Base-by-base conservation (phyloP, 352 stramenopile species). In the Pythium aquatile region DNA sequence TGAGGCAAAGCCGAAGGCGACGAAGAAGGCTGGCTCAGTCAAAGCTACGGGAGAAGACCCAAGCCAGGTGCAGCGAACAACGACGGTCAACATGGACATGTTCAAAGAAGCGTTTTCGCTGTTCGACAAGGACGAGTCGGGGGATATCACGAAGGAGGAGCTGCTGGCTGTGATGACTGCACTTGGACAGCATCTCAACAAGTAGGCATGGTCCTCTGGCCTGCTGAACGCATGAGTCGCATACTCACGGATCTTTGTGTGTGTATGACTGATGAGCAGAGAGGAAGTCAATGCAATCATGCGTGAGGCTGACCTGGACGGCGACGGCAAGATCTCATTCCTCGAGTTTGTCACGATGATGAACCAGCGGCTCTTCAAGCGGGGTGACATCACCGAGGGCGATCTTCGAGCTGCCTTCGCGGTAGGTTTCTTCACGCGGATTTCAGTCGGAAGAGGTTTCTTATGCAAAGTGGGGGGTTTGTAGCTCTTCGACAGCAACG, bases 11-110 rank as follows among this genome's bases (percentile, higher is more conserved):
- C 29, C 39, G 16, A 52, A 24, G 20, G 20, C 51, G 11, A 20
- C 47, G 33, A 13, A 2, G 14, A 30, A 32, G 5, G 26, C 2
- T 2, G 3, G 11, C 4, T 49, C 44, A 4, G 20, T 16, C 28
- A 61, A 46, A 11, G 10, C 33, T 24, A 3, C 3, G 39, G 16
- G 8, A 2, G 9, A 17, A 14, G 55, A 75, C 11, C 48, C 53
- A 35, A 73, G 9, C 28, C 16, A 35, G 4, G 57, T 68, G 13
- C 63, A 76, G n/a, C 72, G 64, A 6, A 84, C 73, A 10, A 75
- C 76, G 16, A 90, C 79, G 2, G 71, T 88, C 44, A 93, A 93
- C 64, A 88, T 90, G 75, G 80, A 91, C 53, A 90, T 91, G 79
- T 93, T 90, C 68, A 86, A 79, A 68, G 81, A 90, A 55, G 84